Base-by-base conservation (phyloP, 2,329 filamentous ascomycete species). In the Rhinocladiella similis region DNA sequence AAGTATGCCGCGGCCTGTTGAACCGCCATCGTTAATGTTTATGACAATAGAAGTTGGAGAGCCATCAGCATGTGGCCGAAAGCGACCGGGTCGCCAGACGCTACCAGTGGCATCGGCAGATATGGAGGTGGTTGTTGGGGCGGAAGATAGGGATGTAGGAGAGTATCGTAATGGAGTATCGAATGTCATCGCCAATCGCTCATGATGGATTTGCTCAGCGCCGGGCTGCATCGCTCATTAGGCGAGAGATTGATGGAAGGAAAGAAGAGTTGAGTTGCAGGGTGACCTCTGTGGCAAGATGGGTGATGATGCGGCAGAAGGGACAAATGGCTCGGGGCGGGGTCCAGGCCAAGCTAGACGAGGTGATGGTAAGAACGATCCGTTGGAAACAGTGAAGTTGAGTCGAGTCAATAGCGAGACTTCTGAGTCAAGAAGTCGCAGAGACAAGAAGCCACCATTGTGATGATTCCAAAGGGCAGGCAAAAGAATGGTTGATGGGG, bases 1-100 rank as follows among this genome's bases (percentile, higher is more conserved):
- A 73, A 97, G 82, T 68, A 97, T 90, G 72, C 93, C 93, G 70
- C 84, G 86, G 57, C 83, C 84, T 52, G 83, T 84, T 36, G 82
- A 83, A 53, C 78, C 79, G 63, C 73, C 68, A 65, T 74, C 72
- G 69, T 67, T 68, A 57, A 69, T 68, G 42, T 68, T 67, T 53
- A 70, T 68, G 50, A 68, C 65, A 47, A 69, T 70, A 19, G 63
- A 65, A 16, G 56, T 56, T 27, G 62, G 51, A 14, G 61, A 50
- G 41, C 51, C 58, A 46, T 60, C 53, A 41, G 46, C 33, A 16
- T 56, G 53, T 27, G 54, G 41, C 38, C 49, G 51, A 41, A 59
- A 58, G 43, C 43, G 49, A 27, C 47, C 51, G 38, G 38, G 35
- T 25, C 56, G 54, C 58, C 58, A 59, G 45, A 41, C 53, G 29